These are phyloP conservation scores for Candida vartiovaarae DNA, from an alignment of 805 yeast genomes.

Conservation along the genomic window DNA sequence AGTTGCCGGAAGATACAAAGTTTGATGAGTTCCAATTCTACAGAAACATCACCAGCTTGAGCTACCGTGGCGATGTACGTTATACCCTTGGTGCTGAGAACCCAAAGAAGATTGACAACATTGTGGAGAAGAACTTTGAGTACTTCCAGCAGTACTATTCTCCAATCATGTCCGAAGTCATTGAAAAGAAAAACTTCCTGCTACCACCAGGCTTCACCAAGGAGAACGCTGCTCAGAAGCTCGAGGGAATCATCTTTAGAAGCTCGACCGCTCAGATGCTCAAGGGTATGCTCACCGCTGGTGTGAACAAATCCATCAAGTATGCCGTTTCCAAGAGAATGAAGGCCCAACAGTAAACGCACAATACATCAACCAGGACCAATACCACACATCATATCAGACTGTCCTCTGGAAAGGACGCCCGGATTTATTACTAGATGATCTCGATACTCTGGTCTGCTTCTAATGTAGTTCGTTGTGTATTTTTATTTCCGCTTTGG, in stretches of 20 bases:
- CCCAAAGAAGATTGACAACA: constrained; percentile 80
- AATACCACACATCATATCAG: too few relatives aligned
- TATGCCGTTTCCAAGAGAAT: constrained; percentile 70
- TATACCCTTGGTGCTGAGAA: constrained; percentile 85
- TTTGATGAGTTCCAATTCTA: constrained; percentile 64
- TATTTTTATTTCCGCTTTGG: too few relatives aligned
- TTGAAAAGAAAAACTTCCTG: constrained; percentile 24
- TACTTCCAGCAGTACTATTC: constrained; percentile 66
- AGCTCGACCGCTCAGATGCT: constrained; percentile 73
- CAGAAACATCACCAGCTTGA: constrained; percentile 67
- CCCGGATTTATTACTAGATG: too few relatives aligned
- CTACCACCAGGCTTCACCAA: constrained; percentile 33
- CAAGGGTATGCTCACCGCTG: constrained; percentile 88
- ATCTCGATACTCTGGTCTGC: too few relatives aligned
- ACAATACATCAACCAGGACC: too few relatives aligned
- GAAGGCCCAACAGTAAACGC: constrained; percentile 23
- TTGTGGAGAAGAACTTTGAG: constrained; percentile 67
- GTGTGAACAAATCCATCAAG: constrained; percentile 56
- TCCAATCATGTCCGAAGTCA: constrained; percentile 43
- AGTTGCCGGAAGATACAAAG: constrained; percentile 24
- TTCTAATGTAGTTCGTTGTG: too few relatives aligned
- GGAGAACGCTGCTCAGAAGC: constrained; percentile 28
- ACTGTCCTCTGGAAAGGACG: too few relatives aligned
- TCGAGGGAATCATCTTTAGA: constrained; percentile 50
- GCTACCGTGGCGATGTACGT: constrained; percentile 88